Evolutionary conservation across 768 basidiomycete genomes (phyloP).

Genomic region (Pleurotus citrinopileatus): DNA sequence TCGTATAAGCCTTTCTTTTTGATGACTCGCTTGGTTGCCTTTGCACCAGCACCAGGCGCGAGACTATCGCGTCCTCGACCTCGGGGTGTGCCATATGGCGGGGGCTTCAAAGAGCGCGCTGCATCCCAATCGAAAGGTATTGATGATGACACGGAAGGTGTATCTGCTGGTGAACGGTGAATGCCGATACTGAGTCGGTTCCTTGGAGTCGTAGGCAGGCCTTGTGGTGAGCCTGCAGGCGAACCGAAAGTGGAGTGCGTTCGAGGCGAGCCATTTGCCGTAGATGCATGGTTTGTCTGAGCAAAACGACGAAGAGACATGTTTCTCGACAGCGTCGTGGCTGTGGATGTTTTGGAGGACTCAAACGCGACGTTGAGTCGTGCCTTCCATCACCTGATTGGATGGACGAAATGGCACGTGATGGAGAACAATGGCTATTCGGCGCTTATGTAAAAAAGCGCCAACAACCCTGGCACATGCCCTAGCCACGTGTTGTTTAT

Average conservation of each 20-base stretch:
- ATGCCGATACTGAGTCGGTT: slow-evolving; percentile 30
- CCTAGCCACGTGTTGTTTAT: slow-evolving; percentile 3
- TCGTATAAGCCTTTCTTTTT: slow-evolving; percentile 65
- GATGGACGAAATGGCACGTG: not conserved
- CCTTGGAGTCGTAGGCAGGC: not conserved
- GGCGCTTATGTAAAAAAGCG: not conserved
- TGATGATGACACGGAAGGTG: slow-evolving; percentile 74
- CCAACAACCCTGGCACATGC: not conserved
- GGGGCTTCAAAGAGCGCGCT: slow-evolving; percentile 62
- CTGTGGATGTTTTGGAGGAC: not conserved
- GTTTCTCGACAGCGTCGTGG: not conserved
- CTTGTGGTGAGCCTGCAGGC: slow-evolving; percentile 4
- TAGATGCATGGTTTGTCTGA: slow-evolving; percentile 12
- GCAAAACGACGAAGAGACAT: slow-evolving; percentile 11
- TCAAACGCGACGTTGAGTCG: slow-evolving; percentile 1
- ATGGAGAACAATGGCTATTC: slow-evolving; percentile 4
- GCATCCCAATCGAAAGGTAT: slow-evolving; percentile 88
- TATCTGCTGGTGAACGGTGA: slow-evolving; percentile 58
- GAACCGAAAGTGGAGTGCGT: slow-evolving; percentile 44
- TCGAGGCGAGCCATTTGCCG: slow-evolving; percentile 24
- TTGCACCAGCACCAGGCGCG: slow-evolving; percentile 26
- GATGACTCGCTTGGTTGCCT: slow-evolving; percentile 44
- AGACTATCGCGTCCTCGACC: slow-evolving; percentile 33
- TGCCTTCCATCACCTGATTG: slow-evolving; percentile 4
- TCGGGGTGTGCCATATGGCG: slow-evolving; percentile 69